Percentiles rank a stretch among this genome's conserved stretches.
Evolutionary conservation across 768 basidiomycete species (phyloP).

Genomic region (Vararia minispora): DNA sequence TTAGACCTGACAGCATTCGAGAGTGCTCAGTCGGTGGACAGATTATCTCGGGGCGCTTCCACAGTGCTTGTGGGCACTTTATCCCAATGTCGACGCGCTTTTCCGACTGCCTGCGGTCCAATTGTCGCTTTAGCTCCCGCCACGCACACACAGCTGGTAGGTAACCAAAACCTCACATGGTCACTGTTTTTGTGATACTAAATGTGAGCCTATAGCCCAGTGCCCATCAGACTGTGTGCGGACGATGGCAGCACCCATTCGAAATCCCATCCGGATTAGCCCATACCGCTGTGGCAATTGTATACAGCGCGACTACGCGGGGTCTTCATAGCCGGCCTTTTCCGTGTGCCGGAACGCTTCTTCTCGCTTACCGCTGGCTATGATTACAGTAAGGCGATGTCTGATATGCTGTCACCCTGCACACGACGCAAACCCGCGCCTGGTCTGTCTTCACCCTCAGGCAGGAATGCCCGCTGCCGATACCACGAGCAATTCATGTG

Average conservation of each 20-base stretch:
- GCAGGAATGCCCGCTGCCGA: too few relatives aligned
- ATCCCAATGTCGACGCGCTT: constrained; percentile 17
- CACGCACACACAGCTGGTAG: constrained; percentile 13
- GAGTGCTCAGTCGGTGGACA: constrained; percentile 6
- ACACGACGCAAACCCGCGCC: too few relatives aligned
- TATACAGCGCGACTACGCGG: constrained; percentile 1
- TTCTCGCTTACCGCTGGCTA: too few relatives aligned
- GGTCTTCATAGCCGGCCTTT: background rate
- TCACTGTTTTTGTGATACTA: too few relatives aligned
- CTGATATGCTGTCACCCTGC: too few relatives aligned
- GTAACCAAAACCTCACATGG: too few relatives aligned
- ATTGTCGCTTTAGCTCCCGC: constrained; percentile 16
- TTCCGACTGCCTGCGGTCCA: constrained; percentile 15
- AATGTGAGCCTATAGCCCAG: too few relatives aligned
- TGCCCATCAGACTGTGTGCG: too few relatives aligned
- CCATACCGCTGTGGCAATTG: constrained; percentile 15
- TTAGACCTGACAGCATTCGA: background rate
- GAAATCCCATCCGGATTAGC: constrained; percentile 18
- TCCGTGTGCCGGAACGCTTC: constrained; percentile 1
- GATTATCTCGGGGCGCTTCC: constrained; percentile 18
- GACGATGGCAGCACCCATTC: constrained; percentile 15
- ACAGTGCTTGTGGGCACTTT: constrained; percentile 16
- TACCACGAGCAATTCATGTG: too few relatives aligned
- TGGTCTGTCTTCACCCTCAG: too few relatives aligned
- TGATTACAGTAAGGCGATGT: too few relatives aligned